Base-by-base conservation (phyloP, 768 basidiomycete species). In the Boletus patriciae region DNA sequence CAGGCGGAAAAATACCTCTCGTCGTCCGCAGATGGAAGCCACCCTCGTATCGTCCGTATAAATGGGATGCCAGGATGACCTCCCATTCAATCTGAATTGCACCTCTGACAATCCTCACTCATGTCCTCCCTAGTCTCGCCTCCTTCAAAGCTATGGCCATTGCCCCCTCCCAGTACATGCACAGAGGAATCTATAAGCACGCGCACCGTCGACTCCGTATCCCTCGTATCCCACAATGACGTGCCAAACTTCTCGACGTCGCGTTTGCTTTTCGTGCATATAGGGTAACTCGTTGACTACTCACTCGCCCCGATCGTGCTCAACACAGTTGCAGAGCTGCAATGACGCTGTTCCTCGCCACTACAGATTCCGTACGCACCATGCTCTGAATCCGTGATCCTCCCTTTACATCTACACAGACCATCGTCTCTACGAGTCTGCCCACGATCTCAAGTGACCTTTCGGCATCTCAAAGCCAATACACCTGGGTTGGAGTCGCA, bases 401-500 rank as follows among this genome's bases (percentile, higher is more conserved):
- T 44, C 44, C 37, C 12, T 51, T 65, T 44, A 65, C 45, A 27
- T 57, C 49, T 29, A 19, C 44, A 21, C 45, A 83, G 80, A 83
- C 81, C 11, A 87, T 93, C 60, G 88, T 94, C 34, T 93, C 92
- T 36, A 94, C 92, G 18, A 84, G 83, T 65, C 72, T 94, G 52
- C 92, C 92, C 16, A 92, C 90, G 19, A 93, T 94, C 58, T 78
- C 85, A 16, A 83, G 80, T 56, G 81, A 90, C 41, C 78, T 94
- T 33, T 60, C 76, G 29, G 90, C 88, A 18, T 82, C 86, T 33
- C 80, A 84, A 54, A 80, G 75, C 50, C 84, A 92, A 66, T 94
- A 92, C 66, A 89, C 87, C 23, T 94, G 92, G 92, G 88, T 94
- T 48, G 88, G 85, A 18, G 87, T 91, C 33, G 80, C 88, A 16